Conservation (phyloP, 768 basidiomycete genomes). For the Tylopilus intermedius region DNA sequence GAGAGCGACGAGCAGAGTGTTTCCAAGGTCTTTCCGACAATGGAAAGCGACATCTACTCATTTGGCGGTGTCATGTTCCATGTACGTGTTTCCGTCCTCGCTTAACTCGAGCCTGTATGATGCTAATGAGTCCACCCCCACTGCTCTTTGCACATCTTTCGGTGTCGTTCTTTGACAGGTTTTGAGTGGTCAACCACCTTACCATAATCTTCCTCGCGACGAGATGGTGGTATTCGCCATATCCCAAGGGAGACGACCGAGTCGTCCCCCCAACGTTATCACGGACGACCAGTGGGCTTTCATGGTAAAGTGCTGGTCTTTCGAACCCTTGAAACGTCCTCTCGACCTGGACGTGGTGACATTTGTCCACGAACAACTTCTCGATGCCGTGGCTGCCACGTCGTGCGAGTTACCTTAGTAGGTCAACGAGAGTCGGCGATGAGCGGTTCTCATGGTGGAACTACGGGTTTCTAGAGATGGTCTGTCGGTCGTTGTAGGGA, state of each 20-base stretch:
- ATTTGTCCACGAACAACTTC: slow-evolving; percentile 18
- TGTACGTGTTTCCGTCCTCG: slow-evolving; percentile 5
- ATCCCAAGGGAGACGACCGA: slow-evolving; percentile 9
- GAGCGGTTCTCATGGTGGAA: background rate
- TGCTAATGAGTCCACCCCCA: background rate
- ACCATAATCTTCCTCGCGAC: slow-evolving; percentile 19
- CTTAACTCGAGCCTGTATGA: background rate
- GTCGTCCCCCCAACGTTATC: slow-evolving; percentile 9
- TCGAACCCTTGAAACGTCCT: slow-evolving; percentile 30
- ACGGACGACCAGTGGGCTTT: slow-evolving; percentile 22
- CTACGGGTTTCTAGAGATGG: background rate
- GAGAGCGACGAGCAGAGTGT: background rate
- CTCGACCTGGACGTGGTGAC: slow-evolving; percentile 23
- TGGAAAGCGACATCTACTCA: slow-evolving; percentile 36
- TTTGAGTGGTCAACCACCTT: slow-evolving; percentile 21
- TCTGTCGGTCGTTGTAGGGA: background rate
- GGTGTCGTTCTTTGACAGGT: slow-evolving; percentile 5
- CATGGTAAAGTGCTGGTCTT: slow-evolving; percentile 26
- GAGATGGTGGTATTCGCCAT: slow-evolving; percentile 18
- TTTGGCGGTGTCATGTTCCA: slow-evolving; percentile 26
- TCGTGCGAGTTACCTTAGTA: background rate
- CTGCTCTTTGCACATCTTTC: background rate
- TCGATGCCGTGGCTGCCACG: slow-evolving; percentile 1
- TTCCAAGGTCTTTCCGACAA: slow-evolving; percentile 11
- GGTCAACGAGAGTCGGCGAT: background rate